Percentiles rank a stretch among this genome's conserved stretches.
Conservation (phyloP, 345 rosid species). For the Crucihimalaya himalaica region DNA sequence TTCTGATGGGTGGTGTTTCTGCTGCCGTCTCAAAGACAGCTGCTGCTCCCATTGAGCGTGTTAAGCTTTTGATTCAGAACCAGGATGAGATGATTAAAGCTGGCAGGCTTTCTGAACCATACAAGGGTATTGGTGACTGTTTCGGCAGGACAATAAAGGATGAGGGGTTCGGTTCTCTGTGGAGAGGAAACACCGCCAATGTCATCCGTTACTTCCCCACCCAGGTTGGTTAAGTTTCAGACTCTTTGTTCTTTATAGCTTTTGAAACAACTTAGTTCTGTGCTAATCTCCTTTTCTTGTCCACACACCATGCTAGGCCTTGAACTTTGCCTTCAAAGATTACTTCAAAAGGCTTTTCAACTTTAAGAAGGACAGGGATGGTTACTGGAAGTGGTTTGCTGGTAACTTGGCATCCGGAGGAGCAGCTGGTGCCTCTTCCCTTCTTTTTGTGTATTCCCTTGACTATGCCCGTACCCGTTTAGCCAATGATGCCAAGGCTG, state of each 20-base stretch:
- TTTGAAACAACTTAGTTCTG: too few species aligned
- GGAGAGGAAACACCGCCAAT: constrained; percentile 92
- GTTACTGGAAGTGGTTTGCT: constrained; percentile 91
- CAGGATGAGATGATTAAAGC: constrained; percentile 84
- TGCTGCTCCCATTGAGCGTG: constrained; percentile 90
- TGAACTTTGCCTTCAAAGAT: constrained; percentile 92
- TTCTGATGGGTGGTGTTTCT: constrained; percentile 83
- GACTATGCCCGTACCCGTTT: constrained; percentile 83
- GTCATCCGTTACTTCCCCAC: constrained; percentile 92
- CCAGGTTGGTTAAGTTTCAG: constrained; percentile 48
- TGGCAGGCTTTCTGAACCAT: constrained; percentile 78
- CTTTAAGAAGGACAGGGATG: constrained; percentile 82
- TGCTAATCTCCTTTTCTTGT: neutral
- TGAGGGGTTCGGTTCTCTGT: constrained; percentile 63
- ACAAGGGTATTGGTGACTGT: constrained; percentile 85
- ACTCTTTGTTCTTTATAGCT: neutral
- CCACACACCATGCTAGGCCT: constrained; percentile 50
- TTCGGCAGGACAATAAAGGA: constrained; percentile 62
- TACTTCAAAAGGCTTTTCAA: constrained; percentile 79
- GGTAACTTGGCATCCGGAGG: constrained; percentile 91
- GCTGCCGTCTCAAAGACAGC: constrained; percentile 83
- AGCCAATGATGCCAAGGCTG: constrained; percentile 85
- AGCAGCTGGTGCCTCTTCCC: constrained; percentile 87
- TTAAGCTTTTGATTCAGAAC: constrained; percentile 80
- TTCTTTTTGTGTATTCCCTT: constrained; percentile 75